Evolutionary conservation across 306 rosid species (phyloP).

Genomic region (Cucumis melo): DNA sequence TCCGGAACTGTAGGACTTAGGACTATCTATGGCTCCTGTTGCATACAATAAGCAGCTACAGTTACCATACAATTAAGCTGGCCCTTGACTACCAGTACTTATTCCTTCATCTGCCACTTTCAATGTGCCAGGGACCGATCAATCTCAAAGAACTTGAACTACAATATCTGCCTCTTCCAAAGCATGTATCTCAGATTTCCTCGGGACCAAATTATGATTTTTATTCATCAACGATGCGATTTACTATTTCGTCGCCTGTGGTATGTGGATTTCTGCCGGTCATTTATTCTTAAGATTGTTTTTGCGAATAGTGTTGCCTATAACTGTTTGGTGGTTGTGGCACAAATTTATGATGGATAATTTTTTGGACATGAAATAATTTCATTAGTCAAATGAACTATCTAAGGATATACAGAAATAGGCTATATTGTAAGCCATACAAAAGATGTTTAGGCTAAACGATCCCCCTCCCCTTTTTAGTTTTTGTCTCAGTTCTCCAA

Average conservation of each 20-base stretch:
- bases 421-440: too few relatives aligned
- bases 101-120: not conserved
- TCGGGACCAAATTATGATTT: constrained; percentile 87
- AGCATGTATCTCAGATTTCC: constrained; percentile 66
- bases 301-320: not conserved
- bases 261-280: constrained; percentile 29
- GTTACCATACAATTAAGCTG: not conserved
- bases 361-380: too few relatives aligned
- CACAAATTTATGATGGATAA: not conserved
- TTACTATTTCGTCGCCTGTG: constrained; percentile 82
- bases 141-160: constrained; percentile 44
- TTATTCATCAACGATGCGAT: constrained; percentile 63
- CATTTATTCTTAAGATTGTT: not conserved
- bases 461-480: too few relatives aligned
- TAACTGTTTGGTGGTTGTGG: not conserved
- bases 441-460: too few relatives aligned
- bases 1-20: not conserved
- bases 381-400: too few relatives aligned
- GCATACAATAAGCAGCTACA: not conserved
- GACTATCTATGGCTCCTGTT: not conserved
- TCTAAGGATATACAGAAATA: too few relatives aligned
- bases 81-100: not conserved
- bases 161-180: constrained; percentile 60
- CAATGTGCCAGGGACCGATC: constrained; percentile 34
- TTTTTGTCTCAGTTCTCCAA: not conserved